Conservation (phyloP, 176 grass and related monocot genomes). For the Oryza meyeriana region DNA sequence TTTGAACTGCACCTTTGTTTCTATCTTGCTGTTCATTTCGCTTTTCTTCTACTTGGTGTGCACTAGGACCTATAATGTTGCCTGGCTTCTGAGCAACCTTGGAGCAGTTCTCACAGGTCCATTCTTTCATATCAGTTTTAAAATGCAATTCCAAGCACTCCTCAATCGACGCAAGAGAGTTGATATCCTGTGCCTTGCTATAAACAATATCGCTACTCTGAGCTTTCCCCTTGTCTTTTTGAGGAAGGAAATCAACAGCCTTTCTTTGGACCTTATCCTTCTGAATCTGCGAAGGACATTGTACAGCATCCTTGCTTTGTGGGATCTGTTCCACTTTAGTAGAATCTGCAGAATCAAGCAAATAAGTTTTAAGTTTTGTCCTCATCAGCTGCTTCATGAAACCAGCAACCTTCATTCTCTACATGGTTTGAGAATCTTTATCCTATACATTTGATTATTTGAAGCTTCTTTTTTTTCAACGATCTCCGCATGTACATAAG, state of each 20-base stretch:
- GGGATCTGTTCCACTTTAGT: constrained; percentile 8
- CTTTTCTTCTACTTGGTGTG: constrained; percentile 9
- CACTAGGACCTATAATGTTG: not conserved
- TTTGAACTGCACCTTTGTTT: constrained; percentile 34
- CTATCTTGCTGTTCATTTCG: constrained; percentile 29
- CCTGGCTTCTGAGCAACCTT: not conserved
- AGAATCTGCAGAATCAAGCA: constrained; percentile 48
- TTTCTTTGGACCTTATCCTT: not conserved
- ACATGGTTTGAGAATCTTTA: constrained; percentile 4
- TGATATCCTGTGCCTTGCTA: not conserved
- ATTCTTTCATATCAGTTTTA: not conserved
- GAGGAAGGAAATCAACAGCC: not conserved
- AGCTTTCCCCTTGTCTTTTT: constrained; percentile 9
- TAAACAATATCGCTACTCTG: not conserved
- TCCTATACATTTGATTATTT: not conserved
- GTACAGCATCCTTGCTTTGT: constrained; percentile 34
- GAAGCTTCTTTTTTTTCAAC: constrained; percentile 15
- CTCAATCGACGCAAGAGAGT: constrained; percentile 25
- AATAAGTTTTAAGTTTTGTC: constrained; percentile 14
- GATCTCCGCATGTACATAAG: not conserved
- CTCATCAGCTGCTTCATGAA: constrained; percentile 39
- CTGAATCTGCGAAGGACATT: constrained; percentile 12
- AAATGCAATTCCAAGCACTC: constrained; percentile 16
- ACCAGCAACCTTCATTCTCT: constrained; percentile 34
- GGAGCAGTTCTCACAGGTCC: constrained; percentile 32